Base-by-base conservation (phyloP, 345 rosid genomes). In the Eucalyptus urophylla region DNA sequence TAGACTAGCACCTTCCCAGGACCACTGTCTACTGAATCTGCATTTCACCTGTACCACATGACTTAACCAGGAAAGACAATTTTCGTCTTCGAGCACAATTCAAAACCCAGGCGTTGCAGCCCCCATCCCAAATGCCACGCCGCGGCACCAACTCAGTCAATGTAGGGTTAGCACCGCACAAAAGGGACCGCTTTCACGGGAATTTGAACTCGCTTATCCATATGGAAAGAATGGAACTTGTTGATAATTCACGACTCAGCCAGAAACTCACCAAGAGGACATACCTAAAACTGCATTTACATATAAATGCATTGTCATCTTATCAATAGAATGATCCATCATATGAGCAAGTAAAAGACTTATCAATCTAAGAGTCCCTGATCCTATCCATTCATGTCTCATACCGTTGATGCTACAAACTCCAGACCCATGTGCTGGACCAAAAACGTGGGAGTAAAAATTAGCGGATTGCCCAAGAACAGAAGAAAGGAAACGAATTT, bases 401-500 rank as follows among this genome's bases (percentile, higher is more conserved):
- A 5, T 5, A 3, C 44, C 13, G 4, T 69, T 0, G 0, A 69
- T 33, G 80, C 81, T 10, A 19, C 25, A 33, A 72, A 72, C 24
- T 17, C 44, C 5, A 1, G 44, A 69, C 80, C 24, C 80, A 16
- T 16, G 24, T 69, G 80, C 43, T 0, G 7, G 24, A 69, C 31
- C 43, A 31, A 5, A 7, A 69, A 69, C 2, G 2, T 7, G 11
- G 7, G 7, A 69, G 80, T 31, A 0, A 8, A 2, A 67, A 31
- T 67, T 8, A 8, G 80, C 80, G 7, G 4, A 16, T 33, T 69
- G 43, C 3, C 80, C 80, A 17, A 16, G 80, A 31, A 8, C 80
- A 69, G 24, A 31, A 69, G 13, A 69, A 69, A 69, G 80, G 24
- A 31, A 33, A 69, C 80, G 17, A 16, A 33, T 4, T 69, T 33